phyloP scores from a whole-genome alignment of 805 yeast species.

The Suhomyces canberraensis region DNA sequence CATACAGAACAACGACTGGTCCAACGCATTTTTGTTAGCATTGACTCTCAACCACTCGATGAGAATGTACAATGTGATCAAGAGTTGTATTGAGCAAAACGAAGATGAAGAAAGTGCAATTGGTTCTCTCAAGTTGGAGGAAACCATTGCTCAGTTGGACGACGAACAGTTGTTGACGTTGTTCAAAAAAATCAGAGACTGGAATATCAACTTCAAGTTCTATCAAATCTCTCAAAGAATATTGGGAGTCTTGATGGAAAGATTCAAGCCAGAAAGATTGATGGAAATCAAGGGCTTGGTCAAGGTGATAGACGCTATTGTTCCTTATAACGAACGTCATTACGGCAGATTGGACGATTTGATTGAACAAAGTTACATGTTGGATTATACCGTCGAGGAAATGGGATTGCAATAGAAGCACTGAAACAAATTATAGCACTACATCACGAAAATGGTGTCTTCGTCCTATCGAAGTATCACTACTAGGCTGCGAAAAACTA shows the following conservation, averaged over 20 bases:
- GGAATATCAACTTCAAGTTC: constrained; percentile 89
- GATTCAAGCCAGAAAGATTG: constrained; percentile 53
- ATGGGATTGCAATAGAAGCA: no score
- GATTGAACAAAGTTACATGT: constrained; percentile 77
- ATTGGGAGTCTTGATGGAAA: constrained; percentile 59
- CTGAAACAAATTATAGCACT: no score
- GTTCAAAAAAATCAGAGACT: constrained; percentile 79
- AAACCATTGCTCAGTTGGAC: constrained; percentile 53
- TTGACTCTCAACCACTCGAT: constrained; percentile 86
- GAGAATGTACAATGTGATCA: constrained; percentile 76
- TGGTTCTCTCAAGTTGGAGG: constrained; percentile 61
- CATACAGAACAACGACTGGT: constrained; percentile 74
- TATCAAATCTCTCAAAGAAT: constrained; percentile 79
- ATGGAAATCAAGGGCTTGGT: constrained; percentile 66
- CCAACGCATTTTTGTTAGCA: constrained; percentile 82
- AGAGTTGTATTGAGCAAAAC: constrained; percentile 51
- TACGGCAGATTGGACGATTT: constrained; percentile 70
- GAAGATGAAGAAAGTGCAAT: constrained; percentile 48
- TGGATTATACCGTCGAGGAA: constrained; percentile 81
- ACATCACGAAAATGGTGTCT: no score
- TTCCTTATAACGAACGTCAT: constrained; percentile 90
- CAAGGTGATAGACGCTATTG: constrained; percentile 64
- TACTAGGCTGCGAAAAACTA: no score
- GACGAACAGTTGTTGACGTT: constrained; percentile 58
- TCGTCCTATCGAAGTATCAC: no score